Base-by-base conservation (phyloP, 2,329 filamentous ascomycete genomes). In the Colletotrichum sublineola region DNA sequence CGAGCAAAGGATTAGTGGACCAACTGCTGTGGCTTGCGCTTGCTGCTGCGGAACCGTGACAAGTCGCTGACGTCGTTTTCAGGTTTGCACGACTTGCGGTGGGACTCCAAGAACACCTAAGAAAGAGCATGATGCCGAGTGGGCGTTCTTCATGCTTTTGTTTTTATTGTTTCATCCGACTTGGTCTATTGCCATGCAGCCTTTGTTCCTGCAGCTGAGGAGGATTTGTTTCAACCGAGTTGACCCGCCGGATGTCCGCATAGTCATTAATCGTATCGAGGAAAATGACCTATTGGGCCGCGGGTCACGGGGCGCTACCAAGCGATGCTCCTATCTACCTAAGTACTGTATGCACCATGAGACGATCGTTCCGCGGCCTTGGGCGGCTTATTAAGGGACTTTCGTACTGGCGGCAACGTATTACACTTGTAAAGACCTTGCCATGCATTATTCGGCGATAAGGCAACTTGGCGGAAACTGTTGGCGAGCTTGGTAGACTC, bases 31-130 rank as follows among this genome's bases (percentile, higher is more conserved):
- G 58, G 69, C 58, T 46, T 42, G 38, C 14, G 65, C 46, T 53
- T 33, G 65, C 46, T 62, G 38, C 64, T 29, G 36, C 12, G 44
- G 56, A 42, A 42, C 56, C 24, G 64, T 53, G 29, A 62, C 36
- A 56, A n/a, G 52, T 69, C 53, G 65, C 65, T 72, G 69, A 72
- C 69, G 65, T 72, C 40, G 63, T 60, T 57, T 40, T 18, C 40
- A 57, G 33, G 48, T 31, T 33, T 29, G 20, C 29, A 53, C 14
- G 29, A 31, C 31, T 53, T 53, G 40, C 7, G 31, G 62, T 64
- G 50, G 38, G 52, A 65, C 55, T 42, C 55, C 36, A 24, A 58
- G n/a, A 58, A 40, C 20, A 40, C n/a, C 12, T 11, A 57, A 57
- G 20, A 15, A 57, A 57, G 20, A 15, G 12, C n/a, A 29, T 14